Percentiles rank a stretch among this genome's conserved stretches.
Conservation (phyloP, 441 rosid genomes). For the Pelargonium hybrid region DNA sequence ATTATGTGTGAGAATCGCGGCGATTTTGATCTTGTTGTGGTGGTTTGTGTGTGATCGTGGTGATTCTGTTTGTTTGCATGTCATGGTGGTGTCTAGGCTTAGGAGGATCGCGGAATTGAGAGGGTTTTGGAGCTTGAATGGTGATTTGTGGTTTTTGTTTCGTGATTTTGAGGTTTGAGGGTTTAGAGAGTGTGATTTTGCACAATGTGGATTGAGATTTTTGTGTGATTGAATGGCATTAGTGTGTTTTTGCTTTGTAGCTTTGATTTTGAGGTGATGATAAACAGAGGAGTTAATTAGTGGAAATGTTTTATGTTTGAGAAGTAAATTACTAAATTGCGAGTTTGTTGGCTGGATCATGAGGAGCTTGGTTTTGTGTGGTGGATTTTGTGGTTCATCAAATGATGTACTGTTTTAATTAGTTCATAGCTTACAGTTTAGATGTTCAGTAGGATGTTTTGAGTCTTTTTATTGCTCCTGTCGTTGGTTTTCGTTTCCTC, state of each 20-base stretch:
- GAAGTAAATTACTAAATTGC: not conserved
- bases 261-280: not conserved
- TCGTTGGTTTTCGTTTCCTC: not conserved
- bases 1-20: not conserved
- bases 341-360: not conserved
- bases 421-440: not conserved
- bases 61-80: conserved; percentile 3
- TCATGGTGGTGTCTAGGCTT: not conserved
- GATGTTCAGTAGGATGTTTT: not conserved
- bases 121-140: conserved; percentile 13
- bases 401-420: not conserved
- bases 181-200: conserved; percentile 7
- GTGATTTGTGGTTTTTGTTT: conserved; percentile 5
- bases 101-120: not conserved
- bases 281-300: not conserved
- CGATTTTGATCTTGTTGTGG: not conserved
- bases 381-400: no score
- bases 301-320: not conserved
- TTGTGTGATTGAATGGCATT: not conserved
- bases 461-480: not conserved
- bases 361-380: not conserved
- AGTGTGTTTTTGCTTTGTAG: conserved; percentile 2
- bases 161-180: conserved; percentile 7
- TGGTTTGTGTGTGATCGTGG: not conserved
- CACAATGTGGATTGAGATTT: conserved; percentile 23